Evolutionary conservation across 768 basidiomycete species (phyloP), one percentile per base, ranked within the genome.

Genomic region (Leccinum boreale): DNA sequence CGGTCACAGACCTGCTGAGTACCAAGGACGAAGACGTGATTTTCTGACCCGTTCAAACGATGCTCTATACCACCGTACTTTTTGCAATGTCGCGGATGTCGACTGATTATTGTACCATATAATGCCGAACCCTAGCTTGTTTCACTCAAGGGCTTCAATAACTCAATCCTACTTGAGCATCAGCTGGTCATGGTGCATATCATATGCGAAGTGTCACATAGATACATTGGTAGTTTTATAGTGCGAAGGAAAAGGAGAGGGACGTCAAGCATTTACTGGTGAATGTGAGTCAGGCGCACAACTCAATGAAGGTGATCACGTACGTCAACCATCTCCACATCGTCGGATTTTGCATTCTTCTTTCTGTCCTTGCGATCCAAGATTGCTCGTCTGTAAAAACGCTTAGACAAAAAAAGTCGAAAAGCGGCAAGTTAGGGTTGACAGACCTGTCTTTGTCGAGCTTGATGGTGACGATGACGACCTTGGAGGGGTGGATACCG

Each of bases 401-500:
- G 36, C 14, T 64, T 35, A 65, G 44, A 54, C n/a, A 24, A 59
- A 12, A 52, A n/a, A 36, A 15, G 36, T 54, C 24, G 15, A 49
- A 35, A n/a, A 15, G 21, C 1, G 7, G 50, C 11, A 23, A 17
- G 12, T 28, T 21, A 26, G 50, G 23, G 2, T 54, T 10, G 23
- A 71, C 80, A 53, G 44, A 87, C 89, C 89, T 81, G 77, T 94
- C 92, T 76, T 92, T 94, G 78, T 94, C 91, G 60, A 93, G 79
- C 80, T 98, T 97, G 77, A 97, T 85, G 68, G 79, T 90, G 64
- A 87, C 86, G 73, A 99, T 93, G 62, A 96, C 91, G 53, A 98
- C 94, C 73, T 97, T 98, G 80, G 90, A 92, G 58, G 96, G 94
- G 82, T 96, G 90, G 67, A 99, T 86, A 65, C 94, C 94, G 67